Conservation (phyloP, 192 early-diverging fungal genomes). For the Coemansia sp. region DNA sequence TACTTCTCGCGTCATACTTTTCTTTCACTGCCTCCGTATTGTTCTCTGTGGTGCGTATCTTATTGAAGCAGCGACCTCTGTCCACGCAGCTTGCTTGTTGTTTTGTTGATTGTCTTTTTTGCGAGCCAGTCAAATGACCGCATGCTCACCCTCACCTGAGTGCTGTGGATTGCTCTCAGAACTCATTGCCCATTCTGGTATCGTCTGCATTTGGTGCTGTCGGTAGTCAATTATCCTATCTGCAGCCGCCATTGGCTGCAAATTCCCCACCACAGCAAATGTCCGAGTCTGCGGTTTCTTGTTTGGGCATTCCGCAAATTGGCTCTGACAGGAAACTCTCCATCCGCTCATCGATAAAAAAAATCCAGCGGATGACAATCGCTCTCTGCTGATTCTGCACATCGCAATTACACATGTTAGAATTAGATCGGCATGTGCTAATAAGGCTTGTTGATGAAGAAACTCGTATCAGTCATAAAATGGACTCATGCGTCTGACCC, state of each 20-base stretch:
- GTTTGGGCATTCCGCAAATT: too few relatives aligned
- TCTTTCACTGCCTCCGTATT: too few relatives aligned
- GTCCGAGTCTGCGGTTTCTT: neutral
- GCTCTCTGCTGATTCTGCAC: neutral
- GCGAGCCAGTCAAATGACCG: neutral
- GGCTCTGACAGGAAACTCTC: too few relatives aligned
- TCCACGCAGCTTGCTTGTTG: too few relatives aligned
- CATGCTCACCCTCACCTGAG: neutral
- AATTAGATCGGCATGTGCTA: too few relatives aligned
- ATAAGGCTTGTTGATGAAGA: neutral
- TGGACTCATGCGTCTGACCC: neutral
- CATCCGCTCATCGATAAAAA: neutral
- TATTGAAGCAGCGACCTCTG: too few relatives aligned
- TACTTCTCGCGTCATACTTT: too few relatives aligned
- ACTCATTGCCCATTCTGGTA: neutral
- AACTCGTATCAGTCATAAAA: too few relatives aligned
- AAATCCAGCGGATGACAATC: neutral
- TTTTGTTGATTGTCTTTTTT: too few relatives aligned
- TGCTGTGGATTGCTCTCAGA: neutral
- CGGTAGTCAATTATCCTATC: neutral
- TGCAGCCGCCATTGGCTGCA: slow-evolving; percentile 16
- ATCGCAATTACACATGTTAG: too few relatives aligned
- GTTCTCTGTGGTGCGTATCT: too few relatives aligned
- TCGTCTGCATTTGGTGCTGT: neutral
- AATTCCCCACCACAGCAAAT: slow-evolving; percentile 10